Base-by-base conservation (phyloP, 352 stramenopile species). In the Pythium aristosporum region DNA sequence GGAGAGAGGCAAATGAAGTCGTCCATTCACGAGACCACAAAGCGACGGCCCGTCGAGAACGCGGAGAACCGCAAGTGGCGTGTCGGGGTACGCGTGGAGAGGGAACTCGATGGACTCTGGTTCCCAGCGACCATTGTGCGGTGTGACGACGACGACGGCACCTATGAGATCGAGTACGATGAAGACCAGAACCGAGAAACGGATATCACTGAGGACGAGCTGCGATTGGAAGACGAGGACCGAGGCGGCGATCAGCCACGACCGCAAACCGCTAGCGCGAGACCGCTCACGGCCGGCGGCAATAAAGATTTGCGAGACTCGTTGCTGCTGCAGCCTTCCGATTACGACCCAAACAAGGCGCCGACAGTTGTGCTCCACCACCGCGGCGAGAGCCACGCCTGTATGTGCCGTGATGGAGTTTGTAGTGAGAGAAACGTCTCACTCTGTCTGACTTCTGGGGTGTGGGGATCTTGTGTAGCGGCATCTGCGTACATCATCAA, bases 401-500 rank as follows among this genome's bases (percentile, higher is more conserved):
- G 83, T 92, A 77, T n/a, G 65, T 39, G 13, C 64, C 18, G 25
- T 30, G 25, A 30, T 30, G 0, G 25, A 30, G 25, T 30, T 5
- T 30, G 25, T 30, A 30, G 25, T 30, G 25, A 30, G 25, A 30
- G 25, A 5, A 30, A 30, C 25, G 25, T 5, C 25, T 30, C 25
- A 5, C 25, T 30, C 20, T 58, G 9, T 21, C 49, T 65, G 36
- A 66, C 56, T 54, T 41, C 25, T 30, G 25, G 25, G 25, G 21
- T 44, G 11, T 39, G 18, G 21, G 12, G 50, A 5, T 39, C 10
- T 42, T 44, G 13, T 54, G 28, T 44, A 65, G 49, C 61, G 80
- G 79, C 77, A 25, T 78, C 73, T 5, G 82, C 81, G 10, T 92
- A 90, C 65, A 92, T 94, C 48, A 94, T 94, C 68, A 92, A 94